phyloP scores from a whole-genome alignment of 345 rosid species.

The Microthlaspi erraticum region DNA sequence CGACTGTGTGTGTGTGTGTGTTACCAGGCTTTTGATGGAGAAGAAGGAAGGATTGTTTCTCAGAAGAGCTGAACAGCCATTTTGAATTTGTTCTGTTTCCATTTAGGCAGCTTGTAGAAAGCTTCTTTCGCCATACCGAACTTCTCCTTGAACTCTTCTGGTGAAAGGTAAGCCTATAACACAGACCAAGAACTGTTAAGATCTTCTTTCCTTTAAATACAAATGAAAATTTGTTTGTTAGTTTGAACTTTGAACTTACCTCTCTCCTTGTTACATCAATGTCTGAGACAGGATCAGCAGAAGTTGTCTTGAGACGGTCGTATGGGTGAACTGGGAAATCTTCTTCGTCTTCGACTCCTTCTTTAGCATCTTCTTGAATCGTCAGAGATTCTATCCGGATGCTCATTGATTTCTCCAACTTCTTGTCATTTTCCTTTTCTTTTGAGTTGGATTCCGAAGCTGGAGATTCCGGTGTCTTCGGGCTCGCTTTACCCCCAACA shows the following conservation, averaged over 20 bases:
- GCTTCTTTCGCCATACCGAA: conserved; percentile 86
- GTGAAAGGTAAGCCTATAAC: conserved; percentile 84
- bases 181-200: conserved; percentile 21
- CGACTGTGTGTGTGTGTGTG: not conserved
- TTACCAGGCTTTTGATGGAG: conserved; percentile 35
- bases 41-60: conserved; percentile 33
- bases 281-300: conserved; percentile 71
- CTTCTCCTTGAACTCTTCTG: conserved; percentile 86
- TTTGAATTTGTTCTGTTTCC: conserved; percentile 99
- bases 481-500: conserved; percentile 52
- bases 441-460: conserved; percentile 56
- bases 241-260: conserved; percentile 51
- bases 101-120: conserved; percentile 89
- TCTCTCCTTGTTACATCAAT: conserved; percentile 96
- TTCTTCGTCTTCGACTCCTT: conserved; percentile 92
- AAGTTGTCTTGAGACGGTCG: conserved; percentile 73
- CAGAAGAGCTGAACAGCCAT: conserved; percentile 93
- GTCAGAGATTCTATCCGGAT: conserved; percentile 78
- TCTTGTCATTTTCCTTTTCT: conserved; percentile 31
- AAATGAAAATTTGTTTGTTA: not conserved
- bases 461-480: conserved; percentile 53
- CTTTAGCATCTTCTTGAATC: conserved; percentile 87
- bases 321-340: conserved; percentile 78
- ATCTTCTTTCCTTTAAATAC: conserved; percentile 14
- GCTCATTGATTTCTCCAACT: conserved; percentile 63